A percentile compares a stretch with the other conserved stretches of the same genome.
Evolutionary conservation across 2,329 filamentous ascomycete species (phyloP).

Genomic region (Cladosporium colombiae): DNA sequence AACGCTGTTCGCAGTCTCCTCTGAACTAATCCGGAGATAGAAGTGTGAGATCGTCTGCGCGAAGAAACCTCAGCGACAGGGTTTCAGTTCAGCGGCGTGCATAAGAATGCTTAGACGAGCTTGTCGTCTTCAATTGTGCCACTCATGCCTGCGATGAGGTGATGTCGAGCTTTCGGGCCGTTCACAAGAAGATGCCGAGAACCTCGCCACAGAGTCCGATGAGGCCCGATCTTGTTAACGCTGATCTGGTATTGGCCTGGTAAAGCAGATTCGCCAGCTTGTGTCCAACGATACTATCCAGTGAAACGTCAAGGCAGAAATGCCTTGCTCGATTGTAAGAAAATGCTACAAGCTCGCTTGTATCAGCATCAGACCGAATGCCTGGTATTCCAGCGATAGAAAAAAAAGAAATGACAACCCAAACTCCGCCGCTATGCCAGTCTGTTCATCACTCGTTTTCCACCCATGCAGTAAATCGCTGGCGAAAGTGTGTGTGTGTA

Average conservation of each 20-base stretch:
- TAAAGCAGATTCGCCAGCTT: no score
- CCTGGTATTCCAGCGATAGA: neutral
- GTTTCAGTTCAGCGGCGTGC: no score
- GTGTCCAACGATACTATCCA: no score
- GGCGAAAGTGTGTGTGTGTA: neutral
- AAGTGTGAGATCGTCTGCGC: neutral
- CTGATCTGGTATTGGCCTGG: no score
- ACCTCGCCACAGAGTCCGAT: neutral
- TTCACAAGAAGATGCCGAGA: neutral
- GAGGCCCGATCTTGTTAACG: no score
- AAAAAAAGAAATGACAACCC: neutral
- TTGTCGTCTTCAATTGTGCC: neutral
- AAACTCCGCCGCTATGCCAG: slow-evolving; percentile 18
- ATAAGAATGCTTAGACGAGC: no score
- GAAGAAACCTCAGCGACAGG: neutral
- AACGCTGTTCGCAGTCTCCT: neutral
- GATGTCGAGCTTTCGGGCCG: neutral
- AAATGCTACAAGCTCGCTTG: neutral
- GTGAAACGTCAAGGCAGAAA: neutral
- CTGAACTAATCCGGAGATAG: neutral
- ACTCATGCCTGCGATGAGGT: neutral
- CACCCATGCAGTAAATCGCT: neutral
- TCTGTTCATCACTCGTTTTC: slow-evolving; percentile 5
- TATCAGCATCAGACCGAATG: neutral
- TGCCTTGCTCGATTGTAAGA: neutral